Base-by-base conservation (phyloP, 352 stramenopile species). In the Nothophytophthora sp. region DNA sequence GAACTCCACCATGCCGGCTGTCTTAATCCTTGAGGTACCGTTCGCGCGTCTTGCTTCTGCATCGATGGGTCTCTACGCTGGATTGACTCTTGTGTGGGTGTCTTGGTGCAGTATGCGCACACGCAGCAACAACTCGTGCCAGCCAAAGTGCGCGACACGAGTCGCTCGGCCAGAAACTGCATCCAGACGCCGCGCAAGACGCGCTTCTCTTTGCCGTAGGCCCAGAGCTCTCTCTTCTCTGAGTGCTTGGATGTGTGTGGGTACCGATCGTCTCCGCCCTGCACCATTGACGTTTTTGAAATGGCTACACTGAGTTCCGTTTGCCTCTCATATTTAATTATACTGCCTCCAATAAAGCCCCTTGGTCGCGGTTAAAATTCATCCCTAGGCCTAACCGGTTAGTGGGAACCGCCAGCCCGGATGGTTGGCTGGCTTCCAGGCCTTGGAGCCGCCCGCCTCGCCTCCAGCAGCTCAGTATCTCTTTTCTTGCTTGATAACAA, bases 401-500 rank as follows among this genome's bases (percentile, higher is more conserved):
- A n/a, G n/a, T n/a, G n/a, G n/a, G n/a, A n/a, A n/a, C n/a, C n/a
- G n/a, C n/a, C n/a, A n/a, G 51, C 25, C 33, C 18, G 33, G 50
- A 35, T 62, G 39, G 52, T 66, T 71, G 62, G 62, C 66, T 72
- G 63, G 63, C 57, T 50, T 60, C 33, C 9, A 56, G 18, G 16
- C 12, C 37, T 20, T 44, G 23, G 20, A 19, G 16, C 20, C 10
- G 5, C 11, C 27, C 10, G 4, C 29, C 27, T 8, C 34, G 20
- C 15, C 9, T 5, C 32, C 8, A 15, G 23, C n/a, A 50, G 34
- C 27, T 32, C 75, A 89, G 73, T 88, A 88, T 89, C 77, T 88
- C 81, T 88, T 91, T 73, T 91, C 81, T 84, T 80, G 77, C 76
- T 73, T 86, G 66, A 89, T 81, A 84, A 76, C 77, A 88, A 89